phyloP scores from a whole-genome alignment of 2,329 filamentous ascomycete genomes.

The Ampelomyces quisqualis region DNA sequence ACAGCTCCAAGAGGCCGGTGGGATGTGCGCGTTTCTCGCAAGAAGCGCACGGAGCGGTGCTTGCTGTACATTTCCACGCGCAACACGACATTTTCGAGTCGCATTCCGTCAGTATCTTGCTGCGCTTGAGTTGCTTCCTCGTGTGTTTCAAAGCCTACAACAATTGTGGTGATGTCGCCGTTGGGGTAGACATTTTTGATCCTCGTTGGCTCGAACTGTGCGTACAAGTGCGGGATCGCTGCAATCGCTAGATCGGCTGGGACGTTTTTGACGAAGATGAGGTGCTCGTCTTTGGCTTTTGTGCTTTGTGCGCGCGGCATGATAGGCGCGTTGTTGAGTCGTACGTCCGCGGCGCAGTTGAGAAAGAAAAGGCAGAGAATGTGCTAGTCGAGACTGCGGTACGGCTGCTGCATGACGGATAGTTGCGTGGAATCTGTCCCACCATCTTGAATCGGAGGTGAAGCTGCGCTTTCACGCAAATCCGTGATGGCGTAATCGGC shows the following conservation, averaged over 20 bases:
- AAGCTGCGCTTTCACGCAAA: no score
- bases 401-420: no score
- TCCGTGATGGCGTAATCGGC: no score
- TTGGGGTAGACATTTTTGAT: slow-evolving; percentile 20
- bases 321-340: neutral
- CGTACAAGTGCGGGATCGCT: slow-evolving; percentile 7
- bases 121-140: slow-evolving; percentile 12
- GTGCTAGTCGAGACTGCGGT: no score
- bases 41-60: slow-evolving; percentile 11
- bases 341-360: neutral
- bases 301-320: neutral
- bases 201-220: slow-evolving; percentile 11
- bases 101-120: slow-evolving; percentile 9
- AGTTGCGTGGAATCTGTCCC: no score
- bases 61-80: slow-evolving; percentile 19
- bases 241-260: slow-evolving; percentile 8
- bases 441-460: no score
- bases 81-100: slow-evolving; percentile 13
- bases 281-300: slow-evolving; percentile 9
- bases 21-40: slow-evolving; percentile 4
- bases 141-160: slow-evolving; percentile 13
- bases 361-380: neutral
- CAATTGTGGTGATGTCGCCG: slow-evolving; percentile 16
- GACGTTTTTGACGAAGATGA: slow-evolving; percentile 25
- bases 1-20: neutral